These are phyloP conservation scores for Monosporascus sp. DNA, from an alignment of 2,329 filamentous ascomycete species.

Conservation along the genomic window DNA sequence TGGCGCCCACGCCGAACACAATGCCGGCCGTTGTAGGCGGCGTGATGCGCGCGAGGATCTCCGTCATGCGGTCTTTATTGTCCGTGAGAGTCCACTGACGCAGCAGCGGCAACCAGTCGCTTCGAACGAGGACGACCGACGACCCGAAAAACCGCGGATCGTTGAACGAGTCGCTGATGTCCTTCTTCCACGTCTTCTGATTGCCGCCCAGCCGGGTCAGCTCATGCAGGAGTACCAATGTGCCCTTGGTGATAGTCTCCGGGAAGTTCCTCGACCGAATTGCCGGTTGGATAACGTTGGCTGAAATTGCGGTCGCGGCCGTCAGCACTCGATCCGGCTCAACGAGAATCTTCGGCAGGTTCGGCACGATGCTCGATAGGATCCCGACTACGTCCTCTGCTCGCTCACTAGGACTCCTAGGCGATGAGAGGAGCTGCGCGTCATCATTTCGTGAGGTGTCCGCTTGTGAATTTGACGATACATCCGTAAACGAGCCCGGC, in stretches of 20 bases:
- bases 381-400: conserved; percentile 76
- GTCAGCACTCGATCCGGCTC: conserved; percentile 78
- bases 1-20: conserved; percentile 96
- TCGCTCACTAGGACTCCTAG: conserved; percentile 37
- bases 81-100: conserved; percentile 80
- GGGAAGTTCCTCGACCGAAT: conserved; percentile 84
- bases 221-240: conserved; percentile 69
- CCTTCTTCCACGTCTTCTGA: conserved; percentile 89
- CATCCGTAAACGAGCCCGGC: conserved; percentile 66
- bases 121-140: conserved; percentile 57
- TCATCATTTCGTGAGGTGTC: conserved; percentile 36
- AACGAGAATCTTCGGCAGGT: conserved; percentile 75
- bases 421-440: conserved; percentile 23
- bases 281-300: conserved; percentile 74
- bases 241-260: conserved; percentile 68
- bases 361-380: conserved; percentile 71
- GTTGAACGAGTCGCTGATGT: conserved; percentile 87
- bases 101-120: conserved; percentile 77
- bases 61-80: conserved; percentile 73
- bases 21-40: conserved; percentile 90
- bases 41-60: conserved; percentile 72
- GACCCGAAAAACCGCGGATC: conserved; percentile 81
- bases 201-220: conserved; percentile 72
- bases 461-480: conserved; percentile 29
- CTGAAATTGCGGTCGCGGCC: conserved; percentile 75